Evolutionary conservation across 2,329 filamentous ascomycete genomes (phyloP), one percentile per base, ranked within the genome.

Genomic region (Rhytidhysteron rufulum): DNA sequence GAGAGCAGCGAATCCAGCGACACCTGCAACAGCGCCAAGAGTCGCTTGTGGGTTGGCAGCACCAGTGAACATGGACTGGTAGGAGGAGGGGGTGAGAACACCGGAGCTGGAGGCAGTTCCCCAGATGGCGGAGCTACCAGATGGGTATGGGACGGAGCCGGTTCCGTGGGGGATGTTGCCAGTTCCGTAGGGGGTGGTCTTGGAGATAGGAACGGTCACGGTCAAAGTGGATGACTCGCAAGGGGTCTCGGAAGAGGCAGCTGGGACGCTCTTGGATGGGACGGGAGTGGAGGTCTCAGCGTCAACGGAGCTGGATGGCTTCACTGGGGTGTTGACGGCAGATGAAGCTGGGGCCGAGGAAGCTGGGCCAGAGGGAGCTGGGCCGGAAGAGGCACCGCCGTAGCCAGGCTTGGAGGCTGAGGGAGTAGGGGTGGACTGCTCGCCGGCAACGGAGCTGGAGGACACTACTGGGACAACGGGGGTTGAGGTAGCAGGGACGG

Each of bases 1-100:
- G 53, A 67, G 52, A 60, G 63, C 63, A 46, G 63, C 63, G 53
- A 67, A 54, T 51, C 62, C 63, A 64, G 63, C 63, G 49, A 66
- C 51, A 61, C 61, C 63, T 38, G 63, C 63, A 49, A 65, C 56
- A 53, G 63, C 62, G 54, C 59, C 57, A 50, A 52, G 61, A 41
- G 52, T 57, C 57, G 64, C 59, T 50, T 61, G 51, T 38, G 57
- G 42, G 50, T 49, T 55, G 45, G 63, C 63, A 55, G 62, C 63
- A 41, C 63, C 63, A 38, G 60, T 61, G 63, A 64, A 67, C 48
- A 57, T 44, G 45, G 62, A 49, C 39, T 60, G 54, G 37, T 47
- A 32, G 42, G 55, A 54, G 25, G 18, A 37, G 19, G 36, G 16
- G 4, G 11, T 18, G 16, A 25, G 21, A 35, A 41, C 48, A 54